These are phyloP conservation scores for Pythium dissotocum DNA, from an alignment of 352 stramenopile genomes.

Conservation along the genomic window DNA sequence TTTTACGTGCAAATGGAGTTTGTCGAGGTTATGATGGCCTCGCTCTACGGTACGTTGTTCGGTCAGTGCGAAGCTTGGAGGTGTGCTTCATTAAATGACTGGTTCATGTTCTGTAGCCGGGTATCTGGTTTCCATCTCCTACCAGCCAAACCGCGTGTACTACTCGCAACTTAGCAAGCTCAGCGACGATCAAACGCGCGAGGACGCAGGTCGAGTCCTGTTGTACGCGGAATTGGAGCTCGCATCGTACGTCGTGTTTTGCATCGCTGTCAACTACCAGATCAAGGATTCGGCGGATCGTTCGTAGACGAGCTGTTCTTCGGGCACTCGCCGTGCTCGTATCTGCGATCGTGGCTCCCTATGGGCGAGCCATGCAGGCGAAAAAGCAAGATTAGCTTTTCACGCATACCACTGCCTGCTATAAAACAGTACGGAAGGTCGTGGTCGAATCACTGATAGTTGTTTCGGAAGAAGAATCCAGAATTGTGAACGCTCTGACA, in stretches of 20 bases:
- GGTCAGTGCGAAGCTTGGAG: not conserved
- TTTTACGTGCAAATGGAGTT: constrained; percentile 33
- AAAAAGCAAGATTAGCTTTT: not conserved
- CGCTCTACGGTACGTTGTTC: constrained; percentile 10
- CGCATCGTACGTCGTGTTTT: not conserved
- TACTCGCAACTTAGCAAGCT: constrained; percentile 31
- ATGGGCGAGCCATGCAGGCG: not conserved
- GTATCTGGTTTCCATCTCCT: constrained; percentile 29
- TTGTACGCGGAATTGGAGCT: constrained; percentile 1
- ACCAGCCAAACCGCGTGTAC: constrained; percentile 32
- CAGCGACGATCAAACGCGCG: constrained; percentile 20
- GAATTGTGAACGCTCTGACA: too few species aligned
- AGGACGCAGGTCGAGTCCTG: not conserved
- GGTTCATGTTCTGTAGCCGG: constrained; percentile 8
- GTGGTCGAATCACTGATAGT: too few species aligned
- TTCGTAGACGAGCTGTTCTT: not conserved
- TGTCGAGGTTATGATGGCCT: constrained; percentile 27
- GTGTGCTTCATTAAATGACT: too few species aligned
- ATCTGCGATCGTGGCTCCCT: not conserved
- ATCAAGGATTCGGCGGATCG: not conserved
- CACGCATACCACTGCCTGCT: too few species aligned
- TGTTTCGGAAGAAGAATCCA: too few species aligned
- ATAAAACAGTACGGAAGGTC: too few species aligned
- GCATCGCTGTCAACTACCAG: not conserved
- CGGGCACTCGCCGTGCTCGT: not conserved